phyloP scores from a whole-genome alignment of 1,284 basidiomycete species.

The Fomitopsis pinicola region DNA sequence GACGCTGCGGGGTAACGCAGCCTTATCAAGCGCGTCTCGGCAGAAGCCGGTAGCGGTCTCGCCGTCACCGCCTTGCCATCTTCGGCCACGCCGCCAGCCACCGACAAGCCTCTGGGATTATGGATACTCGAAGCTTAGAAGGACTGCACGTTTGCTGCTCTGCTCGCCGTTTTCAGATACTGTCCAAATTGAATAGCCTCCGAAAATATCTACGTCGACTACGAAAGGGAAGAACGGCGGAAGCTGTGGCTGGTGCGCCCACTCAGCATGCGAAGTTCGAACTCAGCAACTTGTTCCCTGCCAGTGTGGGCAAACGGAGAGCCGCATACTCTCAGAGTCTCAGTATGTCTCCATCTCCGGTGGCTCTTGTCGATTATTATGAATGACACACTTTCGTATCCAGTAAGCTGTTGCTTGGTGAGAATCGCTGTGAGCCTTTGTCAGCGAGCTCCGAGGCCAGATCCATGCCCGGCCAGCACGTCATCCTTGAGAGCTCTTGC shows the following conservation, averaged over 20 bases:
- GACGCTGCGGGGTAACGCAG: conserved; percentile 6
- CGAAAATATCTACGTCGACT: too few relatives aligned
- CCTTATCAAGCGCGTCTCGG: conserved; percentile 19
- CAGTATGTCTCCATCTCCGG: neutral
- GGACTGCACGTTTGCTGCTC: too few relatives aligned
- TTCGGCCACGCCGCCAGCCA: neutral
- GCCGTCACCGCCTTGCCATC: neutral
- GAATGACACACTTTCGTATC: neutral
- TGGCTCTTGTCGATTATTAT: neutral
- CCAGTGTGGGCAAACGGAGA: neutral
- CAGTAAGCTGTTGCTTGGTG: neutral
- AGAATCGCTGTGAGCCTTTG: neutral
- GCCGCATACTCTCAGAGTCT: neutral
- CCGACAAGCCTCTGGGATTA: neutral
- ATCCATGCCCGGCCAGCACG: conserved; percentile 1
- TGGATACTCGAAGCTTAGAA: too few relatives aligned
- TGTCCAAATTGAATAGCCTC: too few relatives aligned
- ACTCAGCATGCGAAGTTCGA: too few relatives aligned
- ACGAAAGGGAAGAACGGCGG: too few relatives aligned
- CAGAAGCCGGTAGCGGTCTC: neutral
- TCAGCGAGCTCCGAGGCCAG: neutral
- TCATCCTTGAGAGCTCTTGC: conserved; percentile 1
- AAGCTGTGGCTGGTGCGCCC: too few relatives aligned
- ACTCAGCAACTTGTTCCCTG: neutral
- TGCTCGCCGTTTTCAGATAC: too few relatives aligned